Evolutionary conservation across 371 early-diverging fungal genomes (phyloP), one percentile per base, ranked within the genome.

Genomic region (Mortierella sp.): DNA sequence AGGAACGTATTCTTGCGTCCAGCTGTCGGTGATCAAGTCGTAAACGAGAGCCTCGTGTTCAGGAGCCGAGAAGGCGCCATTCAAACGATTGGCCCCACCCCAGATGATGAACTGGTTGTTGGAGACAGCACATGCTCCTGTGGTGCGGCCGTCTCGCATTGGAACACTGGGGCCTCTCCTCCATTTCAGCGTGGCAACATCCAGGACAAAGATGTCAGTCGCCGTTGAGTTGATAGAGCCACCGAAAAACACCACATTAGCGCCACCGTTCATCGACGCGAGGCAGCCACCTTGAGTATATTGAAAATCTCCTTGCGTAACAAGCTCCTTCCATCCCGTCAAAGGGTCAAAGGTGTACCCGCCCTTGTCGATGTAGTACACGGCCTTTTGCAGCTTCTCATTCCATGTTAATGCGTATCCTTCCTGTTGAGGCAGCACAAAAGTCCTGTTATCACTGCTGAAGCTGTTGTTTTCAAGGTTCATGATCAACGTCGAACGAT

Each of bases 371-470:
- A 60, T 60, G 55, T 60, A 60, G 28, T 55, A 45, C 3, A 67
- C 9, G 44, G 60, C 8, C 39, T 56, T 54, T 37, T 39, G 53
- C n/a, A 43, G 29, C 12, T 50, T 47, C 0, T 22, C 43, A 31
- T 55, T 67, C 67, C 67, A 67, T 10, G 67, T 51, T 19, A 41
- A 37, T 12, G 67, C 47, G 28, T 67, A 67, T n/a, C 22, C 19
- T 39, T 47, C 37, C 8, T 59, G 17, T 27, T 41, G 50, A 25
- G 25, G 27, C 13, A 66, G 34, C 45, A 13, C 21, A 0, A 39
- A 47, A 9, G 53, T 46, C 54, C 43, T 49, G n/a, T 24, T 29
- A 8, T 54, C 1, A 7, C 52, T 48, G 14, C 22, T 54, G 49
- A 54, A 37, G 1, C n/a, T 27, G 14, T 57, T 58, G 47, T 24